These are phyloP conservation scores for Periconia sp. DNA, from an alignment of 2,329 filamentous ascomycete species.

Conservation along the genomic window DNA sequence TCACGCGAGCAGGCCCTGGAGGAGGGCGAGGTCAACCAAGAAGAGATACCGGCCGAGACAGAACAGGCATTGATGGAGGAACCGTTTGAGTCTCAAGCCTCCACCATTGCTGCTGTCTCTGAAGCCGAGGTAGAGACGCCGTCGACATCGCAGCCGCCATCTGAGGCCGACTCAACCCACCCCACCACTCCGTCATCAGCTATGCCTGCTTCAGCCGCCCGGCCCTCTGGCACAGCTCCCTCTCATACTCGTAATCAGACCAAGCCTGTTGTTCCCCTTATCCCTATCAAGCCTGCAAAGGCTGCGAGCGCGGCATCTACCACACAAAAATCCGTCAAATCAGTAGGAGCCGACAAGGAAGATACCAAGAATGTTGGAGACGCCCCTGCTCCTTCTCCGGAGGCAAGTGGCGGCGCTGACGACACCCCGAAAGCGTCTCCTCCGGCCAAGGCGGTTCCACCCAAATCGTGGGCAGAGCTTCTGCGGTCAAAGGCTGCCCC, in stretches of 20 bases:
- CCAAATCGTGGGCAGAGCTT: slow-evolving; percentile 74
- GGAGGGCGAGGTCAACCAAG: slow-evolving; percentile 1
- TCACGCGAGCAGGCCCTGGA: slow-evolving; percentile 47
- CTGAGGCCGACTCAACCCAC: slow-evolving; percentile 61
- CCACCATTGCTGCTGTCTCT: slow-evolving; percentile 52
- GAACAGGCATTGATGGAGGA: slow-evolving; percentile 50
- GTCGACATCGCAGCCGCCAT: slow-evolving; percentile 63
- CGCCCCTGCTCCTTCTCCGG: slow-evolving; percentile 10
- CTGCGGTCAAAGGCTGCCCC: slow-evolving; percentile 60
- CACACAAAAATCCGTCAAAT: slow-evolving; percentile 43
- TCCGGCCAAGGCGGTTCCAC: slow-evolving; percentile 55
- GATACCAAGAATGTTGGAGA: slow-evolving; percentile 21
- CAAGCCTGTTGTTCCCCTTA: slow-evolving; percentile 59
- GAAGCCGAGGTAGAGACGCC: slow-evolving; percentile 62
- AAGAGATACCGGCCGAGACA: slow-evolving; percentile 19
- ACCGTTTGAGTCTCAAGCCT: slow-evolving; percentile 49
- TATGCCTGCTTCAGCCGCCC: slow-evolving; percentile 41
- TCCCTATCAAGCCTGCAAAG: slow-evolving; percentile 55
- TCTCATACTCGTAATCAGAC: slow-evolving; percentile 51
- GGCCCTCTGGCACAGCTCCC: slow-evolving; percentile 37
- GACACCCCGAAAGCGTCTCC: slow-evolving; percentile 49
- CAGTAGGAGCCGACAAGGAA: slow-evolving; percentile 23
- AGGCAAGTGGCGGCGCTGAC: slow-evolving; percentile 28
- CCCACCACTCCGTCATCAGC: slow-evolving; percentile 63
- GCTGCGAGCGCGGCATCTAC: slow-evolving; percentile 40